A percentile compares a stretch with the other conserved stretches of the same genome.
Conservation (phyloP, 2,329 filamentous ascomycete species). For the Scytalidium sp. region DNA sequence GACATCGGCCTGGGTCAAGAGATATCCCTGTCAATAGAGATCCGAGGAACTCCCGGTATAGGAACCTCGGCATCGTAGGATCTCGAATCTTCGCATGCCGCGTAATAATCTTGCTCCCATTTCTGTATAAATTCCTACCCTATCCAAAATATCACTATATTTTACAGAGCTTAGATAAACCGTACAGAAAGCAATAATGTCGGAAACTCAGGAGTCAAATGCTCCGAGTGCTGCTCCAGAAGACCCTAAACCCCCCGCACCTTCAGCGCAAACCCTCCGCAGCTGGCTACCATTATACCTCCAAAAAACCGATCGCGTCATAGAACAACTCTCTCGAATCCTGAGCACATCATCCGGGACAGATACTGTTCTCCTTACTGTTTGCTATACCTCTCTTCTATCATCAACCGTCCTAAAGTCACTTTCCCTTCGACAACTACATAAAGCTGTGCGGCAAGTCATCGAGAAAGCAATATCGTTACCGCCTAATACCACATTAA, state of each 20-base stretch:
- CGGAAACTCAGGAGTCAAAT: background rate
- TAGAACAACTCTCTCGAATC: slow-evolving; percentile 57
- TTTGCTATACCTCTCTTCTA: slow-evolving; percentile 65
- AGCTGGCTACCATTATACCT: slow-evolving; percentile 29
- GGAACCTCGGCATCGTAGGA: background rate
- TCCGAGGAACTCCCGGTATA: background rate
- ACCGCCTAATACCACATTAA: slow-evolving; percentile 47
- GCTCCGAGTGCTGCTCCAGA: background rate
- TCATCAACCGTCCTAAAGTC: slow-evolving; percentile 47
- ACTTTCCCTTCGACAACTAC: slow-evolving; percentile 55
- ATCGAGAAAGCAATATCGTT: slow-evolving; percentile 49
- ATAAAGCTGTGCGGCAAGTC: slow-evolving; percentile 47
- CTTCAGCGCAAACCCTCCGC: slow-evolving; percentile 17
- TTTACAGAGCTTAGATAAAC: too few species aligned
- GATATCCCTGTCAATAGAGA: background rate
- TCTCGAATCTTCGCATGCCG: background rate
- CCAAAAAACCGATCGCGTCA: slow-evolving; percentile 25
- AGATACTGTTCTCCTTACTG: slow-evolving; percentile 65
- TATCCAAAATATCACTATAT: too few species aligned
- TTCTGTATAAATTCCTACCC: too few species aligned
- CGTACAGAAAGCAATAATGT: background rate
- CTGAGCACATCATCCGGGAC: slow-evolving; percentile 66
- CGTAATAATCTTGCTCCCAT: too few species aligned
- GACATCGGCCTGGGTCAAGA: background rate
- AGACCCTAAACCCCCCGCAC: slow-evolving; percentile 9